These are phyloP conservation scores for Echria macrotheca DNA, from an alignment of 495 filamentous ascomycete genomes.

Conservation along the genomic window DNA sequence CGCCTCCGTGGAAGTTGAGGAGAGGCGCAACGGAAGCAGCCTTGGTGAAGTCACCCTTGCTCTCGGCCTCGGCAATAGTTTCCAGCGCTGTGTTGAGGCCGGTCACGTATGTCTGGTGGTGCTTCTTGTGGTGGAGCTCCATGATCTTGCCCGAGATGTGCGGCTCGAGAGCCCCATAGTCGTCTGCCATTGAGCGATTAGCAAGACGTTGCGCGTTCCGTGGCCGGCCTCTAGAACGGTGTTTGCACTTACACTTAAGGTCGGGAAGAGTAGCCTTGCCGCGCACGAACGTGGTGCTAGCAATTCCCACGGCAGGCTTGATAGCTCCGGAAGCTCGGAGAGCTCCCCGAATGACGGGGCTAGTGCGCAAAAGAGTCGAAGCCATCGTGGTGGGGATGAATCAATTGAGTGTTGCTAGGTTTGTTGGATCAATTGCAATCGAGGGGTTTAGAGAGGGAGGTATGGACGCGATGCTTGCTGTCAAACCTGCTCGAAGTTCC, in stretches of 20 bases:
- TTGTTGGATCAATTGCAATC: no score
- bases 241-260: slow-evolving; percentile 87
- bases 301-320: slow-evolving; percentile 50
- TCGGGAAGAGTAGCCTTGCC: slow-evolving; percentile 92
- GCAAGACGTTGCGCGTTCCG: no score
- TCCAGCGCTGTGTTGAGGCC: slow-evolving; percentile 61
- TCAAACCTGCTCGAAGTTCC: slow-evolving; percentile 11
- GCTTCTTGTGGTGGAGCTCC: slow-evolving; percentile 81
- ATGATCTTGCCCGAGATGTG: slow-evolving; percentile 96
- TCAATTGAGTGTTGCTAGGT: no score
- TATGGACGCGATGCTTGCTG: no score
- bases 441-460: no score
- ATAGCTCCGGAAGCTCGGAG: slow-evolving; percentile 35
- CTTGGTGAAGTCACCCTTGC: slow-evolving; percentile 53
- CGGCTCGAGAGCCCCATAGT: slow-evolving; percentile 90
- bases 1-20: slow-evolving; percentile 96
- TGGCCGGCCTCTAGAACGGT: no score
- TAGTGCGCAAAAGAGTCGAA: slow-evolving; percentile 48
- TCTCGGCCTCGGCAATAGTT: slow-evolving; percentile 54
- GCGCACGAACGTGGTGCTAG: slow-evolving; percentile 67
- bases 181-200: no score
- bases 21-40: slow-evolving; percentile 78
- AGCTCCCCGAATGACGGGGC: slow-evolving; percentile 38
- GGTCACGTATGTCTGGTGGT: slow-evolving; percentile 77
- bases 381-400: slow-evolving; percentile 43